These are phyloP conservation scores for Neurospora sp. DNA, from an alignment of 495 filamentous ascomycete genomes.

Conservation along the genomic window DNA sequence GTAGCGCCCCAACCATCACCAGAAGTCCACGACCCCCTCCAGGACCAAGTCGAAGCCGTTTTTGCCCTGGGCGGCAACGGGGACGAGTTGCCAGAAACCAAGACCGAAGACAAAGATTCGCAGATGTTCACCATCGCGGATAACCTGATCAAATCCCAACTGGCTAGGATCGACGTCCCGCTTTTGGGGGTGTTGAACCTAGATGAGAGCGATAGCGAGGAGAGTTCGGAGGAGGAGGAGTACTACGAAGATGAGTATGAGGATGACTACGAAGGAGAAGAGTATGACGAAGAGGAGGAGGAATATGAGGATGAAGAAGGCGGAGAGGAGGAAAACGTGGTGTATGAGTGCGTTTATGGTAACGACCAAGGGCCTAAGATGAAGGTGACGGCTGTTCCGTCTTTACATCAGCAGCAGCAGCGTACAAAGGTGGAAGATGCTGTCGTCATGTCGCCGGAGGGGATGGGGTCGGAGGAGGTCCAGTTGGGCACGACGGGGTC, in stretches of 20 bases:
- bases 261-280: slow-evolving; percentile 9
- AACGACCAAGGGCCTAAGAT: background rate
- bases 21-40: slow-evolving; percentile 1
- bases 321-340: slow-evolving; percentile 5
- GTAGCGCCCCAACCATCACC: background rate
- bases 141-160: slow-evolving; percentile 26
- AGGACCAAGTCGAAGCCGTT: slow-evolving; percentile 15
- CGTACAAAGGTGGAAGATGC: background rate
- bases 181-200: slow-evolving; percentile 22
- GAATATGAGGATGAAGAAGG: slow-evolving; percentile 16
- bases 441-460: background rate
- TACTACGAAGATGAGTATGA: slow-evolving; percentile 9
- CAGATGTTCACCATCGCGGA: slow-evolving; percentile 22
- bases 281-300: slow-evolving; percentile 21
- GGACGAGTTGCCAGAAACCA: background rate
- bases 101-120: slow-evolving; percentile 16
- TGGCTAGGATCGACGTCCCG: slow-evolving; percentile 23
- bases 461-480: slow-evolving; percentile 12
- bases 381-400: background rate
- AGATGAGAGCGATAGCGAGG: slow-evolving; percentile 25
- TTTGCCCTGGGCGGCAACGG: slow-evolving; percentile 23
- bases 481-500: slow-evolving; percentile 12
- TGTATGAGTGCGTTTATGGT: slow-evolving; percentile 1
- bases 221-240: slow-evolving; percentile 6
- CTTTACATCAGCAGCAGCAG: background rate